These are phyloP conservation scores for Aspergillus brasiliensis DNA, from an alignment of 2,329 filamentous ascomycete genomes.

Conservation along the genomic window DNA sequence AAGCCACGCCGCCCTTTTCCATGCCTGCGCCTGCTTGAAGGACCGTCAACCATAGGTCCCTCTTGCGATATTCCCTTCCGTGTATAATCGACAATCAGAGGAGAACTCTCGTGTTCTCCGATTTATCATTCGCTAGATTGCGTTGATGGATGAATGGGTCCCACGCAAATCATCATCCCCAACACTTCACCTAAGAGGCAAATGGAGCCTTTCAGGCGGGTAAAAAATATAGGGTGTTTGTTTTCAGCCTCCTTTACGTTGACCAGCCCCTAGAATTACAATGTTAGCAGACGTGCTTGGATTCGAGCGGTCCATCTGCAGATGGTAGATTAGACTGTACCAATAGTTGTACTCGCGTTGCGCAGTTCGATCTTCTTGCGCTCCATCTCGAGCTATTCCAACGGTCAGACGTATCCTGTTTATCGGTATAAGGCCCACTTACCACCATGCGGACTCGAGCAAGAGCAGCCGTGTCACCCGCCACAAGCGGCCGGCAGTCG, in stretches of 20 bases:
- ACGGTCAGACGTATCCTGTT: neutral
- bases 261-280: constrained; percentile 22
- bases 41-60: neutral
- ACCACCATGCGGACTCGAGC: constrained; percentile 52
- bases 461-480: constrained; percentile 45
- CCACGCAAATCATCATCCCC: neutral
- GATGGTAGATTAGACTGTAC: constrained; percentile 19
- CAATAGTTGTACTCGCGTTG: constrained; percentile 43
- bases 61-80: neutral
- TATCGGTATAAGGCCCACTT: constrained; percentile 27
- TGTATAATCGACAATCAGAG: neutral
- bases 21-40: neutral
- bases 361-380: constrained; percentile 50
- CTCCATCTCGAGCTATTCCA: constrained; percentile 49
- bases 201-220: neutral
- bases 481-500: constrained; percentile 50
- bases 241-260: constrained; percentile 35
- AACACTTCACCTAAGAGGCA: neutral
- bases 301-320: neutral
- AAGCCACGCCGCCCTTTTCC: neutral
- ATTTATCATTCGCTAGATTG: neutral
- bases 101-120: neutral
- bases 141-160: neutral
- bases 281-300: neutral
- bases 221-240: neutral